Base-by-base conservation (phyloP, 257 asterid species). In the Euphrasia confusa region DNA sequence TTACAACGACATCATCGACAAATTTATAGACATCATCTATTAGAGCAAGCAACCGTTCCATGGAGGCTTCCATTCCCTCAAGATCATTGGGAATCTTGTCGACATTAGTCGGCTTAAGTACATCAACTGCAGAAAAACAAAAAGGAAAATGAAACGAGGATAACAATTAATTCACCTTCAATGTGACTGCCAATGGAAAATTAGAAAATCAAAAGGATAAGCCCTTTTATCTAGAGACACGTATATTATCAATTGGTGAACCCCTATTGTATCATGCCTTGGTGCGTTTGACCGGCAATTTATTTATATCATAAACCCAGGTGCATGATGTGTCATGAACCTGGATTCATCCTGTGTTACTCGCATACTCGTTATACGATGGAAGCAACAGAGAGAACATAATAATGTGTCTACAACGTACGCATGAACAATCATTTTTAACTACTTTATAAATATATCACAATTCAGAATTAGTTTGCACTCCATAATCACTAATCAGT, bases 11-110 rank as follows among this genome's bases (percentile, higher is more conserved):
- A 82, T 83, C 88, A 67, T 89, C 97, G 7, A 85, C 96, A 65
- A 87, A 89, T 87, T 87, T 85, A 83, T 79, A 73, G 63, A 85
- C 75, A 40, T 89, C 99, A 55, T 83, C 95, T 7, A 93, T 82
- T 7, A 93, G 78, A 79, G 92, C 84, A 75, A 89, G 88, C 79
- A 93, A 71, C 21, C 87, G 83, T 66, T 79, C 89, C 95, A 87
- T 87, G 17, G 97, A 73, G 37, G 88, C 86, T 73, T 93, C 99
- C 96, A 89, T 93, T 73, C 99, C 99, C 73, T 93, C 97, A 39
- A 93, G 76, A 72, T 89, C 97, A 75, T 80, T 81, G 3, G 99
- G 97, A 55, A 93, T 84, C 78, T 87, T 89, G 77, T 93, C 95
- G 37, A 93, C 92, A 48, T 64, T 77, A 48, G 94, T 82, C 39